Evolutionary conservation across 441 rosid species (phyloP), one percentile per base, ranked within the genome.

Genomic region (Pelargonium cotyledonis): DNA sequence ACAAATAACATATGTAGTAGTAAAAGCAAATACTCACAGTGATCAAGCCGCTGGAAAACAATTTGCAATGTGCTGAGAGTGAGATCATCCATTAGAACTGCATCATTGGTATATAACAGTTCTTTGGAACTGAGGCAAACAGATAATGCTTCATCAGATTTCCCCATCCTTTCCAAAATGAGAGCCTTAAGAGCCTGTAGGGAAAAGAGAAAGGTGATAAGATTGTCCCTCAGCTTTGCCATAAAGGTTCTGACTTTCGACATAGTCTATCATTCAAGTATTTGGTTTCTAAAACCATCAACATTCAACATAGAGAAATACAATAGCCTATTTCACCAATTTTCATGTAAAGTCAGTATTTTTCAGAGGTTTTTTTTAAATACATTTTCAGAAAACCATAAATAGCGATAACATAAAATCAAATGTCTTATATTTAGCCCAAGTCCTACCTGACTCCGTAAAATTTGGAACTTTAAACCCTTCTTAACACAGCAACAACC

Each of bases 21-120:
- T 11, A 19, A 0, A 63, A 57, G 19, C 18, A 63, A 38, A 73
- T 44, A 85, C 95, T 77, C 49, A 95, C 99, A 80, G 72, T 79
- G 99, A 79, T 91, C 92, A 8, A 92, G 97, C 21, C 97, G 88
- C 79, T 95, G 97, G 75, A 92, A 87, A 64, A 92, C 99, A 76
- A 86, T 89, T 70, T 92, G 98, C 75, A 95, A 71, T 2, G 99
- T 95, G 75, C 98, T 92, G 70, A 95, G 99, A 68, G 97, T 95
- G 74, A 92, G 94, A 79, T 95, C 99, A 83, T 95, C 99, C 92
- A 89, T 88, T 77, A 92, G 74, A 23, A 84, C 69, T 0, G 95
- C 75, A 65, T 95, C 97, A 65, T 87, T 87, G 78, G 85, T 81
- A 66, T 83, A 83, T 29, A 95, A 80, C 68, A 88, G 79, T 76